A percentile compares a stretch with the other conserved stretches of the same genome.
Conservation (phyloP, 2,329 filamentous ascomycete species). For the Lecanicillium sp. region DNA sequence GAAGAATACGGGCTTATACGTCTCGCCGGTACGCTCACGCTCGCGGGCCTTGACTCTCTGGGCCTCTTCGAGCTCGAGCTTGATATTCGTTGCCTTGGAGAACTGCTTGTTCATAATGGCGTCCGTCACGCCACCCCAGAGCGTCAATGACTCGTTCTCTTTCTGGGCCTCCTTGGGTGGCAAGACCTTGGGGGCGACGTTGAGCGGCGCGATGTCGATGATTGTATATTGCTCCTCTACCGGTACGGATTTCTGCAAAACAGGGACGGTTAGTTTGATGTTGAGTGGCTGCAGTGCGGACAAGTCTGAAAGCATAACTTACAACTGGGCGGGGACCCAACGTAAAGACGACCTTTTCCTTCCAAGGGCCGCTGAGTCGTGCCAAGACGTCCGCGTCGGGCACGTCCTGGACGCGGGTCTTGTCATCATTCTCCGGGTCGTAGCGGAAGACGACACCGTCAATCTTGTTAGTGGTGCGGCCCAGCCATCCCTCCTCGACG, state of each 20-base stretch:
- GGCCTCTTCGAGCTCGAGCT: conserved; percentile 84
- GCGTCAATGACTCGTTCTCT: conserved; percentile 78
- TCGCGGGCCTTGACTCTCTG: conserved; percentile 81
- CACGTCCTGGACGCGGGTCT: conserved; percentile 75
- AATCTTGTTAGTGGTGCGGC: conserved; percentile 83
- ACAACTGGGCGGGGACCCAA: conserved; percentile 54
- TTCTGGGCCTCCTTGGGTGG: conserved; percentile 74
- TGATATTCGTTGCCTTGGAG: conserved; percentile 73
- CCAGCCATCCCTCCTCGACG: conserved; percentile 89
- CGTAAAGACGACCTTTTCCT: conserved; percentile 57
- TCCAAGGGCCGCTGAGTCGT: conserved; percentile 80
- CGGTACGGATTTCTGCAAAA: conserved; percentile 35
- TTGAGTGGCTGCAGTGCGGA: conserved; percentile 4
- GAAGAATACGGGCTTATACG: conserved; percentile 89
- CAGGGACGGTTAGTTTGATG: conserved; percentile 3
- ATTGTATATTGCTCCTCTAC: conserved; percentile 62
- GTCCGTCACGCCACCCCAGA: conserved; percentile 83
- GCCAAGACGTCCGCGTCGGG: conserved; percentile 77
- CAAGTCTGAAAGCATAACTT: conserved; percentile 25
- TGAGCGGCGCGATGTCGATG: conserved; percentile 80
- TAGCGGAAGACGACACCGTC: conserved; percentile 88
- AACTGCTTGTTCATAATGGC: conserved; percentile 81
- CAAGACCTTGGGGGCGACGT: conserved; percentile 68
- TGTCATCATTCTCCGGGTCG: conserved; percentile 77
- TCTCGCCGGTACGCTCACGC: conserved; percentile 59